Conservation (phyloP, 352 stramenopile species). For the Achlya hypogyna region DNA sequence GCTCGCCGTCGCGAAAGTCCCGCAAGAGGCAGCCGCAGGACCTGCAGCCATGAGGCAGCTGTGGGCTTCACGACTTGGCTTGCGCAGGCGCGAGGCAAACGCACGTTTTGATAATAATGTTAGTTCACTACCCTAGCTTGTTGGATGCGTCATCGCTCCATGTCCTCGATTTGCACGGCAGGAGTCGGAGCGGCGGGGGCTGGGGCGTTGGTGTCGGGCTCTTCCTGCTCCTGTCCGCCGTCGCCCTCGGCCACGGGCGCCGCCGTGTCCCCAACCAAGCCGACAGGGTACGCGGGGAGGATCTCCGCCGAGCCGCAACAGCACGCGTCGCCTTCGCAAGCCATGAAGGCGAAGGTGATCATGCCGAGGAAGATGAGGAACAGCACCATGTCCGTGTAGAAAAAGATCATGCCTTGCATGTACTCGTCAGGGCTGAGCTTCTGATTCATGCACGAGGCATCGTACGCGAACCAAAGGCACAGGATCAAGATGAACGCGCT, state of each 20-base stretch:
- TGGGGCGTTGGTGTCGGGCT: no score
- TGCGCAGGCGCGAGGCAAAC: no score
- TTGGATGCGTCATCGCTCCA: neutral
- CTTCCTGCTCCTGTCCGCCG: neutral
- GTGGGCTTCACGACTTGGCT: no score
- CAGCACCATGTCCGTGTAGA: conserved; percentile 53
- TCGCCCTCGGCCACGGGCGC: neutral
- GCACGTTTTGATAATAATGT: no score
- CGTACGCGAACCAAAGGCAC: conserved; percentile 41
- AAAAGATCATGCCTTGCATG: conserved; percentile 59
- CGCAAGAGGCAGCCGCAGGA: no score
- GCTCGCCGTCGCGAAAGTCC: no score
- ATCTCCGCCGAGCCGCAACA: conserved; percentile 58
- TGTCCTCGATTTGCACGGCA: neutral
- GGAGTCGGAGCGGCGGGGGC: no score
- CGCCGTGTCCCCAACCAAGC: neutral
- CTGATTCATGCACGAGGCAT: conserved; percentile 46
- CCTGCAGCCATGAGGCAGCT: no score
- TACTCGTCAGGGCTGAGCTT: conserved; percentile 51
- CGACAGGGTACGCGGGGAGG: neutral
- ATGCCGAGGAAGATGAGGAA: conserved; percentile 34
- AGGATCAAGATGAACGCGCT: conserved; percentile 37
- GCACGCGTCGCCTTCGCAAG: conserved; percentile 54
- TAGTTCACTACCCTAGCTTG: neutral
- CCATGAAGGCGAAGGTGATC: conserved; percentile 50